Base-by-base conservation (phyloP, 2,329 filamentous ascomycete species). In the Cercospora beticola region DNA sequence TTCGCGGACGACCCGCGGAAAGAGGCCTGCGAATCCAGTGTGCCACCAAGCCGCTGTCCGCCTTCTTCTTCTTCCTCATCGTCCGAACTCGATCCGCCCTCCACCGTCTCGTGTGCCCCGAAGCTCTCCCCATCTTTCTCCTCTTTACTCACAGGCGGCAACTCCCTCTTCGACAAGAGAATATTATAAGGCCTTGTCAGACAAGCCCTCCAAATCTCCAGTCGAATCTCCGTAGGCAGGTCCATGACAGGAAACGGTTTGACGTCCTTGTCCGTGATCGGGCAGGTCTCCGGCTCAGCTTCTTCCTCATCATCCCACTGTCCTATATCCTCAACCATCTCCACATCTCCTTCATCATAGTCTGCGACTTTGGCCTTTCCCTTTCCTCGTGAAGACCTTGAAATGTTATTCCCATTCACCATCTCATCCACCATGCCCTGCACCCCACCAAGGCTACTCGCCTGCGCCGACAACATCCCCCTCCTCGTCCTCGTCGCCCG, bases 161-260 rank as follows among this genome's bases (percentile, higher is more conserved):
- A 64, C 52, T 76, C 73, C 21, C 67, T 65, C 68, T 72, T 76
- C 28, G 76, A 76, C 58, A 78, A 71, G 64, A 77, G 49, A 49
- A 78, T 75, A 26, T 76, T 74, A 69, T 74, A 78, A 3, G 76
- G 76, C 28, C 77, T 67, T 10, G 76, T 78, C 64, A 78, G 63
- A 61, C 76, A 78, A 26, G 75, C 76, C 65, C 81, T 77, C 72
- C 83, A 84, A 66, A 84, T 81, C 67, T 81, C 77, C 21, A 83
- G 73, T 18, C 82, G 78, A n/a, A 83, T 77, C 71, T 83, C 82
- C n/a, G 82, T 78, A 2, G 82, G 81, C n/a, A 83, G 74, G 12
- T 78, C 72, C 78, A 82, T 80, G 69, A 83, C 78, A 0, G 76
- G 78, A 69, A 83, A 77, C 1, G 71, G 69, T 31, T 69, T 72